Evolutionary conservation across 2,329 filamentous ascomycete species (phyloP).

Genomic region (Xylaria sp.): DNA sequence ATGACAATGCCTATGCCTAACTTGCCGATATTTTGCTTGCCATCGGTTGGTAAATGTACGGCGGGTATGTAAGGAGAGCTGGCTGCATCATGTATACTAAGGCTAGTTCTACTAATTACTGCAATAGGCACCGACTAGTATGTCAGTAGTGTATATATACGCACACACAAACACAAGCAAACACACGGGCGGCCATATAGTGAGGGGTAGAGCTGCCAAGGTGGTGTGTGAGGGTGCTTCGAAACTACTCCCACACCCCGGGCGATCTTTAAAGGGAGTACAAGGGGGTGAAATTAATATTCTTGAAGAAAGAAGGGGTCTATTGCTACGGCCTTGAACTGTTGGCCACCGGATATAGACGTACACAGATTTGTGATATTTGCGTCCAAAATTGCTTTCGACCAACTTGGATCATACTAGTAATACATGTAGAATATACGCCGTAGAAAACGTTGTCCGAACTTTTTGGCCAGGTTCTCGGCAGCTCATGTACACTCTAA

Average conservation of each 20-base stretch:
- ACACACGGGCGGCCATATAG: background rate
- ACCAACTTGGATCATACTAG: background rate
- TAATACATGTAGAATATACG: background rate
- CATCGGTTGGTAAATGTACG: slow-evolving; percentile 28
- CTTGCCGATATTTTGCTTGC: slow-evolving; percentile 7
- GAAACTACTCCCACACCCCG: background rate
- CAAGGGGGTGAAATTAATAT: background rate
- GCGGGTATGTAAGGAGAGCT: slow-evolving; percentile 34
- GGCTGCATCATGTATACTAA: slow-evolving; percentile 19
- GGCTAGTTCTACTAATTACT: background rate
- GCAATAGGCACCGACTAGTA: background rate
- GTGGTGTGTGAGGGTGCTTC: background rate
- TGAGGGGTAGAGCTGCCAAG: slow-evolving; percentile 7
- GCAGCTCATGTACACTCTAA: background rate
- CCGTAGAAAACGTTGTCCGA: background rate
- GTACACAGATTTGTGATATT: background rate
- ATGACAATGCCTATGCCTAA: background rate
- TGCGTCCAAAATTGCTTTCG: background rate
- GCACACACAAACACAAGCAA: background rate
- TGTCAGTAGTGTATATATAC: slow-evolving; percentile 3
- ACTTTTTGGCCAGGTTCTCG: background rate
- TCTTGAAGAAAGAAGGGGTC: background rate
- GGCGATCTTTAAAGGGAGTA: background rate
- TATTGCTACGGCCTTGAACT: background rate
- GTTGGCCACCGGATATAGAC: background rate